Base-by-base conservation (phyloP, 2,329 filamentous ascomycete species). In the Thelonectria blattea region DNA sequence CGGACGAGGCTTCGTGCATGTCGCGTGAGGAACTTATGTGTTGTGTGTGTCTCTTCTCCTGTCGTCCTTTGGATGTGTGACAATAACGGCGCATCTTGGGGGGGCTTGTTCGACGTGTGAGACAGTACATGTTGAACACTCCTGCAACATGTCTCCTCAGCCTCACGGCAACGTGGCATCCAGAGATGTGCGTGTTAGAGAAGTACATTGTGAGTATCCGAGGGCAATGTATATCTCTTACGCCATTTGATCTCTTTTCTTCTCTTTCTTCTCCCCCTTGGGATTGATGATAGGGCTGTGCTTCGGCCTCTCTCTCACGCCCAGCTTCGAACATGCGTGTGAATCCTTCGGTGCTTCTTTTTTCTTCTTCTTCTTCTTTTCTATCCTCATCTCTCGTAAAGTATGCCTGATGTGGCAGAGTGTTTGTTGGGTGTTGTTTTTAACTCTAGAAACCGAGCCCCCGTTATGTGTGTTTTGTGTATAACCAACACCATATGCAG, bases 31-130 rank as follows among this genome's bases (percentile, higher is more conserved):
- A 32, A 41, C 17, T 56, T 12, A 22, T 20, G 17, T 11, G 22
- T 27, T 41, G 34, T 27, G 17, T 20, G 37, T 45, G 52, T 46
- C 43, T 50, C 20, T 32, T 43, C 27, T 41, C 12, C 42, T 43
- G 56, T 50, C 45, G n/a, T n/a, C 37, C 27, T 30, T 30, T 2
- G 5, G 27, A 45, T 45, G 51, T 59, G 51, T 50, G 51, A 59
- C 57, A 46, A 45, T 14, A 15, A 37, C 45, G 46, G 46, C n/a
- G 3, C 1, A 46, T 46, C 39, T 9, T 43, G 41, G 6, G 7
- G 10, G 2, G 20, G 42, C 6, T 45, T 30, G 2, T 30, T 30
- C 22, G 6, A 45, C 20, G 17, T 10, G 17, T 22, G 42, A 45
- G 42, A 45, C 42, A 24, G 17, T 42, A 10, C 11, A 45, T 20